A percentile compares a stretch with the other conserved stretches of the same genome.
Conservation (phyloP, 2,329 filamentous ascomycete species). For the Arthrinium puccinioides region DNA sequence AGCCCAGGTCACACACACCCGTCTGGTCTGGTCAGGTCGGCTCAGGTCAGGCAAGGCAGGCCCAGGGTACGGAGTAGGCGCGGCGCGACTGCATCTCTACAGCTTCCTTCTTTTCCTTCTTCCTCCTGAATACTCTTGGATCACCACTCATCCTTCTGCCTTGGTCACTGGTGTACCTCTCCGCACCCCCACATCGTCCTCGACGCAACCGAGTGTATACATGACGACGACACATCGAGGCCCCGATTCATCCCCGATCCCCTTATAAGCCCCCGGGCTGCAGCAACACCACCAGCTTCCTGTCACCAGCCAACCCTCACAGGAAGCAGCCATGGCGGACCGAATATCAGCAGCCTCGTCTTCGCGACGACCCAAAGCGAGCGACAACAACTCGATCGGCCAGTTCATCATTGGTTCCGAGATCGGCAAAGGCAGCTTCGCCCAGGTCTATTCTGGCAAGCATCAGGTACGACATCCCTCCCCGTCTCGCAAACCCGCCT, state of each 20-base stretch:
- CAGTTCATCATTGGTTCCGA: conserved; percentile 78
- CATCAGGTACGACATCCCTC: conserved; percentile 78
- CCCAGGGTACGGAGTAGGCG: too few species aligned
- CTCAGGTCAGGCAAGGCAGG: too few species aligned
- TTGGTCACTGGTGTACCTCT: not conserved
- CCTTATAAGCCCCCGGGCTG: conserved; percentile 24
- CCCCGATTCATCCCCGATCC: conserved; percentile 15
- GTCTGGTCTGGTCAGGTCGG: too few species aligned
- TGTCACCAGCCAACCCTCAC: conserved; percentile 23
- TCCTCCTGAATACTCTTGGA: not conserved
- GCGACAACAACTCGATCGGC: conserved; percentile 48
- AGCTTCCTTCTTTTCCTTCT: not conserved
- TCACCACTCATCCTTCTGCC: conserved; percentile 1
- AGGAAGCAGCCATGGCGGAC: conserved; percentile 27
- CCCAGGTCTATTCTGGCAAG: conserved; percentile 82
- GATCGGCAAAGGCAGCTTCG: conserved; percentile 97
- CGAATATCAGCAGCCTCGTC: conserved; percentile 17
- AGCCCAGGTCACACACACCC: too few species aligned
- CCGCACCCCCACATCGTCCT: not conserved
- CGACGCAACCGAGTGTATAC: conserved; percentile 1
- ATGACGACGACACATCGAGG: conserved; percentile 22
- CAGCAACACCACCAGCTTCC: conserved; percentile 20
- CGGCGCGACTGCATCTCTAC: too few species aligned
- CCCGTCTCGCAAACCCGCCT: conserved; percentile 1
- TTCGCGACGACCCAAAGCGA: conserved; percentile 27